These are phyloP conservation scores for Fusarium nisikadoi DNA, from an alignment of 2,329 filamentous ascomycete genomes.

Conservation along the genomic window DNA sequence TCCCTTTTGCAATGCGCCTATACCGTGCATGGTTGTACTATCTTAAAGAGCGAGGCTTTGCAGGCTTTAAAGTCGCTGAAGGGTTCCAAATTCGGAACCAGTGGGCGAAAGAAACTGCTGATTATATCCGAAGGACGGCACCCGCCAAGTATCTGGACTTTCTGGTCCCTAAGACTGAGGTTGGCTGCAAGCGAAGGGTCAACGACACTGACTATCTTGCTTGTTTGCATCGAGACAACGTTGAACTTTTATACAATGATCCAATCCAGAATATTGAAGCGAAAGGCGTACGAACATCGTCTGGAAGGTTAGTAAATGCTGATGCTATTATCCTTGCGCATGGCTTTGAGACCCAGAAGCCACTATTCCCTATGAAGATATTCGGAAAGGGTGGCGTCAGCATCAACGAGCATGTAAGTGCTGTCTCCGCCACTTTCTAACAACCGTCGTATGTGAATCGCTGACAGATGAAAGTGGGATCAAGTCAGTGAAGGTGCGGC, in stretches of 20 bases:
- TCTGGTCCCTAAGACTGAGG: conserved; percentile 47
- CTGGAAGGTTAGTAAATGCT: conserved; percentile 34
- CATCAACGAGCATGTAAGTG: conserved; percentile 54
- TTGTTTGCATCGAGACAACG: conserved; percentile 44
- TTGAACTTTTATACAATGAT: conserved; percentile 44
- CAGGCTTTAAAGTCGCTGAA: conserved; percentile 32
- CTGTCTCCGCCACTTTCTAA: rapidly evolving
- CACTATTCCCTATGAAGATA: conserved; percentile 59
- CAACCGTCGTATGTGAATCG: conserved; percentile 10
- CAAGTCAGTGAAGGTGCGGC: conserved; percentile 38
- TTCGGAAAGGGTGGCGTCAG: conserved; percentile 53
- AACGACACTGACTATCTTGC: conserved; percentile 49
- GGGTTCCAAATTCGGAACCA: conserved; percentile 27
- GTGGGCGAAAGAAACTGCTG: conserved; percentile 25
- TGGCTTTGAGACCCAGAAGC: conserved; percentile 60
- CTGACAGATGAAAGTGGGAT: conserved; percentile 42
- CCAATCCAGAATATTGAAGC: conserved; percentile 22
- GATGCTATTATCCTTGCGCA: conserved; percentile 58
- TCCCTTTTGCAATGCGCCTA: conserved; percentile 35
- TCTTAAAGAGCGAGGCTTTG: conserved; percentile 38
- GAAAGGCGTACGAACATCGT: conserved; percentile 29
- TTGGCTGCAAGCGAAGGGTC: conserved; percentile 52
- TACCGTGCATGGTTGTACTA: conserved; percentile 39
- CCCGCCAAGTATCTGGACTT: conserved; percentile 45
- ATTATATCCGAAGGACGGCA: conserved; percentile 44